Evolutionary conservation across 1,139 yeast genomes (phyloP).

Genomic region (Taphrina flavorubra): DNA sequence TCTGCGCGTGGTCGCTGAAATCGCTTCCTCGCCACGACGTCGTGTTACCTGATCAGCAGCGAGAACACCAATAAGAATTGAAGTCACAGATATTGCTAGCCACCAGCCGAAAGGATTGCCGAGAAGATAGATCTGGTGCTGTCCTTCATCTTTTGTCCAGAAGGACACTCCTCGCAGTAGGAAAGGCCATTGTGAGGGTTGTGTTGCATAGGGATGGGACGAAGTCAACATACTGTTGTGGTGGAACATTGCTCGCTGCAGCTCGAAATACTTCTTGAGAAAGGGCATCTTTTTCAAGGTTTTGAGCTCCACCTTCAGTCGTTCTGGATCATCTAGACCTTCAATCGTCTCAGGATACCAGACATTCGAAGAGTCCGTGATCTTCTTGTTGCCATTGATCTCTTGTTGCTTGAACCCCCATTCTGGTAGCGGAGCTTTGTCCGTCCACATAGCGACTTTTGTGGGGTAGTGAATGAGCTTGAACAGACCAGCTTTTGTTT

Average conservation of each 20-base stretch:
- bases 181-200: conserved; percentile 94
- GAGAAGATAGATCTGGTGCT: conserved; percentile 80
- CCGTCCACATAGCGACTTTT: conserved; percentile 92
- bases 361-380: conserved; percentile 66
- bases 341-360: conserved; percentile 82
- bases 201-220: conserved; percentile 95
- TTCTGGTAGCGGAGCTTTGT: conserved; percentile 80
- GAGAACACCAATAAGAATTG: conserved; percentile 66
- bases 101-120: conserved; percentile 95
- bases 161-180: conserved; percentile 90
- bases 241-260: conserved; percentile 85
- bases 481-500: conserved; percentile 72
- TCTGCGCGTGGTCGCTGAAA: conserved; percentile 69
- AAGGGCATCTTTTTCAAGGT: conserved; percentile 67
- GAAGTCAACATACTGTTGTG: conserved; percentile 86
- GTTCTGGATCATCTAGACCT: conserved; percentile 63
- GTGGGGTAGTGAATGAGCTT: conserved; percentile 82
- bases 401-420: conserved; percentile 95
- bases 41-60: conserved; percentile 78
- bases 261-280: conserved; percentile 84
- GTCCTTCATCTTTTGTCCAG: conserved; percentile 78
- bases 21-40: conserved; percentile 68
- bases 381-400: conserved; percentile 89
- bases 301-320: conserved; percentile 63
- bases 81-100: conserved; percentile 73